Evolutionary conservation across 2,329 filamentous ascomycete genomes (phyloP).

Genomic region (Trichocomaceae sp.): DNA sequence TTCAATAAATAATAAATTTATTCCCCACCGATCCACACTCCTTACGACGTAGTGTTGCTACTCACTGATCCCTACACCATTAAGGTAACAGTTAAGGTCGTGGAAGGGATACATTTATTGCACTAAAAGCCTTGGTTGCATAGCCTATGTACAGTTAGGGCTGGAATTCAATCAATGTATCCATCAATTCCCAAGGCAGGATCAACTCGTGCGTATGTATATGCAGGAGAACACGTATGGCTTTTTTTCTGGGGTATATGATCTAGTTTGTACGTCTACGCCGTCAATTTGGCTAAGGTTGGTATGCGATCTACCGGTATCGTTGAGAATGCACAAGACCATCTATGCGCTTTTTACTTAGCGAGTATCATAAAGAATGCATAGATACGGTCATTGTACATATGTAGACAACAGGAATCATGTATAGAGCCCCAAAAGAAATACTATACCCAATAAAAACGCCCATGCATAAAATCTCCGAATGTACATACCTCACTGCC

Average conservation of each 20-base stretch:
- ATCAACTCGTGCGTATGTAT: too few species aligned
- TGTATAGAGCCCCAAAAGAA: neutral
- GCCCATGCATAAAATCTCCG: neutral
- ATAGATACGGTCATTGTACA: too few species aligned
- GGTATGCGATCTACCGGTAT: neutral
- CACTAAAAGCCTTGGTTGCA: neutral
- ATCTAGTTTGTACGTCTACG: neutral
- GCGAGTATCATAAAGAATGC: neutral
- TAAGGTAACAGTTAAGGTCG: neutral
- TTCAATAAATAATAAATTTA: neutral
- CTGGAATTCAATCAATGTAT: too few species aligned
- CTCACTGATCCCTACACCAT: neutral
- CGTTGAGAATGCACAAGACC: neutral
- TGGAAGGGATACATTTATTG: neutral
- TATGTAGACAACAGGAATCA: too few species aligned
- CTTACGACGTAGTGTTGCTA: neutral
- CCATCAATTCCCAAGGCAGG: too few species aligned
- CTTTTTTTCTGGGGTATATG: neutral
- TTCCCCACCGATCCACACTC: neutral
- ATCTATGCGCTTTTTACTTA: neutral
- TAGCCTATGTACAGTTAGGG: too few species aligned
- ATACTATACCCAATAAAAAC: neutral
- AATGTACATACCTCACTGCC: neutral
- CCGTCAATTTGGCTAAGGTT: neutral
- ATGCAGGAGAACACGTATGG: too few species aligned